Evolutionary conservation across 805 yeast genomes (phyloP).

Genomic region (Teunomyces tritomae): DNA sequence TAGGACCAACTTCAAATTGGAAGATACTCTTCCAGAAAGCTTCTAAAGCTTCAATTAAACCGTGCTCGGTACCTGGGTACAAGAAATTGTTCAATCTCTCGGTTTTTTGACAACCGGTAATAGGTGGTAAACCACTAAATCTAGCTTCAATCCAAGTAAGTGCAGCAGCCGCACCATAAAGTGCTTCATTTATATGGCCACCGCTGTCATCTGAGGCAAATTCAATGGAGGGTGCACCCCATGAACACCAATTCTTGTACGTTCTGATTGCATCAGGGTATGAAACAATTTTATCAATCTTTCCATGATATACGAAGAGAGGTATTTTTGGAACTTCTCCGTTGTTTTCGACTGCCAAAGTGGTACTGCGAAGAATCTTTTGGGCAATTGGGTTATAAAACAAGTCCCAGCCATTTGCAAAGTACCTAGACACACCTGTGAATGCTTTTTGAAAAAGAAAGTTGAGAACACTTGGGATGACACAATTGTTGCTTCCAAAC

Average conservation of each 20-base stretch:
- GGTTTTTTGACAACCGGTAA: slow-evolving; percentile 21
- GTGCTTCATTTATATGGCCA: slow-evolving; percentile 14
- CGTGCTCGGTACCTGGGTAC: slow-evolving; percentile 30
- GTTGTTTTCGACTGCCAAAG: slow-evolving; percentile 1
- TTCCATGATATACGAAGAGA: slow-evolving; percentile 10
- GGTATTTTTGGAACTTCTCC: slow-evolving; percentile 10
- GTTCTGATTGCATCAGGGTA: slow-evolving; percentile 4
- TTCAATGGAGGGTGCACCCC: slow-evolving; percentile 10
- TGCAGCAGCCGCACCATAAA: slow-evolving; percentile 14
- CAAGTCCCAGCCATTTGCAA: slow-evolving; percentile 8
- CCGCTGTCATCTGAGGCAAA: slow-evolving; percentile 9
- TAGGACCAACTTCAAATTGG: not conserved
- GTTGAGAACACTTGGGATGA: not conserved
- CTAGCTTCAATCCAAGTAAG: slow-evolving; percentile 17
- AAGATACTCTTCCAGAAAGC: not conserved
- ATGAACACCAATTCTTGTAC: slow-evolving; percentile 11
- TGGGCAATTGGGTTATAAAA: slow-evolving; percentile 10
- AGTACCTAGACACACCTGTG: not conserved
- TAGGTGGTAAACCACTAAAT: slow-evolving; percentile 13
- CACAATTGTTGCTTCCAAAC: not conserved
- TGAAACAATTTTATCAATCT: slow-evolving; percentile 12
- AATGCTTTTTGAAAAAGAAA: not conserved
- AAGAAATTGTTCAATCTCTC: slow-evolving; percentile 49
- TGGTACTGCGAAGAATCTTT: slow-evolving; percentile 20
- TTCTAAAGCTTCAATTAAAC: not conserved